These are phyloP conservation scores for Geosmithia putterillii DNA, from an alignment of 2,329 filamentous ascomycete genomes.

Conservation along the genomic window DNA sequence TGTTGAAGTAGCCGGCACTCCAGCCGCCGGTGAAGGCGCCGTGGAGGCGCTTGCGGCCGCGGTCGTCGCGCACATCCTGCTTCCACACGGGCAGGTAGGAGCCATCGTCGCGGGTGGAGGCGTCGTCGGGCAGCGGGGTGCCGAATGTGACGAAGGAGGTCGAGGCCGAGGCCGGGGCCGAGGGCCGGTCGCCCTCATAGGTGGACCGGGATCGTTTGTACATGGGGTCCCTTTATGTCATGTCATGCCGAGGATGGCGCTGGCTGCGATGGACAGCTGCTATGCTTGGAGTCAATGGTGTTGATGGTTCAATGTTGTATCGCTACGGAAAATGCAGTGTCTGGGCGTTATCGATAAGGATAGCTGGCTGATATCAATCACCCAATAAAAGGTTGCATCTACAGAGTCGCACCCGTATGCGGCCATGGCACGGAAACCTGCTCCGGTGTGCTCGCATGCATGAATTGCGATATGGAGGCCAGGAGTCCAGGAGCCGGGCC, in stretches of 20 bases:
- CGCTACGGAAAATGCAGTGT: no score
- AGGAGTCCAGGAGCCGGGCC: no score
- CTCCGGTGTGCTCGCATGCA: no score
- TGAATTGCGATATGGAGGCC: no score
- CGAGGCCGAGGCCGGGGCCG: no score
- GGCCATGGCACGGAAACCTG: no score
- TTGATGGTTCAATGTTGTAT: not conserved
- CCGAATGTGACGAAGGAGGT: constrained; percentile 59
- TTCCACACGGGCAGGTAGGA: constrained; percentile 95
- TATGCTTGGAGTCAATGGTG: no score
- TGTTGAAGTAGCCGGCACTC: constrained; percentile 98
- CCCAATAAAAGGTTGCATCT: no score
- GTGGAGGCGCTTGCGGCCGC: constrained; percentile 79
- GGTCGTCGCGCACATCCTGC: constrained; percentile 91
- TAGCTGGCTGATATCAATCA: no score
- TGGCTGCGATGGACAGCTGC: no score
- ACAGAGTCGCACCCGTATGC: no score
- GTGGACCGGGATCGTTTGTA: constrained; percentile 64
- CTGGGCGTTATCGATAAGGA: no score
- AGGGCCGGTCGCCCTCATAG: constrained; percentile 65
- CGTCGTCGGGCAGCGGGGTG: constrained; percentile 72
- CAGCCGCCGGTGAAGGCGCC: constrained; percentile 95
- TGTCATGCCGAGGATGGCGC: not conserved
- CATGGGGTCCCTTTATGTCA: constrained; percentile 6
- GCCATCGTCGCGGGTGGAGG: constrained; percentile 73